Conservation (phyloP, 2,329 filamentous ascomycete genomes). For the Phaeosphaeriaceae sp. region DNA sequence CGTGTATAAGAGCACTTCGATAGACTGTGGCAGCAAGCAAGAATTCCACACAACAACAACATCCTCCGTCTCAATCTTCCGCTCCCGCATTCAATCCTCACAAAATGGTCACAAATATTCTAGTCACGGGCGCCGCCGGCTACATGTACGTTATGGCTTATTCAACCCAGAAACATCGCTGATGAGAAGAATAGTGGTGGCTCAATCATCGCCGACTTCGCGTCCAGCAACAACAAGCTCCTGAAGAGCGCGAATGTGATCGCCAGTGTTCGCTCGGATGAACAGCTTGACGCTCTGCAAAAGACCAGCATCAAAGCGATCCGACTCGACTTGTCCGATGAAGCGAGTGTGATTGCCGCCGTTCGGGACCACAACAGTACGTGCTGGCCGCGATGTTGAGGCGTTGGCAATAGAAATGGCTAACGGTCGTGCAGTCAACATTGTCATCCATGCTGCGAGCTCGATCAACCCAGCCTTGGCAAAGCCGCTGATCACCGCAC, state of each 20-base stretch:
- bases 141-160: slow-evolving; percentile 1
- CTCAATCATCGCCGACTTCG: slow-evolving; percentile 6
- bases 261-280: neutral
- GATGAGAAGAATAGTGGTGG: slow-evolving; percentile 1
- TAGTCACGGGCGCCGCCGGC: slow-evolving; percentile 5
- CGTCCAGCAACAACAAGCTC: neutral
- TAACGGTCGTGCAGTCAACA: neutral
- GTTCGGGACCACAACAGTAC: neutral
- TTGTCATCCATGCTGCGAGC: neutral
- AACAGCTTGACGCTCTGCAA: neutral
- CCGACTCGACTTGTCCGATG: neutral
- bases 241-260: neutral
- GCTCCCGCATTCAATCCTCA: neutral
- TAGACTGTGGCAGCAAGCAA: neutral
- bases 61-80: neutral
- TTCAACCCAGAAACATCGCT: neutral
- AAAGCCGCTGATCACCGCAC: neutral
- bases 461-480: neutral
- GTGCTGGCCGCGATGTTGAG: no score
- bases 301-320: neutral
- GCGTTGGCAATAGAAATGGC: no score
- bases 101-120: neutral
- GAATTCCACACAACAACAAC: neutral
- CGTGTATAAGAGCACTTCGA: neutral
- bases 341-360: neutral